Base-by-base conservation (phyloP, 2,329 filamentous ascomycete genomes). In the Elsinoe necatrix region DNA sequence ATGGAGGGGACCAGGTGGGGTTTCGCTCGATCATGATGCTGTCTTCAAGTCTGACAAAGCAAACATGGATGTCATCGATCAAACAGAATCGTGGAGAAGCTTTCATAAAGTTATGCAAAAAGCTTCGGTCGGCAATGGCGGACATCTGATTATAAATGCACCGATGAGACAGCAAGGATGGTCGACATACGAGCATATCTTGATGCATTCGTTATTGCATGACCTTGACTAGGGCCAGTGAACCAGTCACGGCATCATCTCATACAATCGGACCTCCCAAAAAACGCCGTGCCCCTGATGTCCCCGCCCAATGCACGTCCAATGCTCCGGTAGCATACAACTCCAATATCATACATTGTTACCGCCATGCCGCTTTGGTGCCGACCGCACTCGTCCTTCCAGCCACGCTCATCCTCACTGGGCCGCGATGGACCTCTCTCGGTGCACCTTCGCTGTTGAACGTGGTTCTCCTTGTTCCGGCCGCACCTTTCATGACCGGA, bases 401-500 rank as follows among this genome's bases (percentile, higher is more conserved):
- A 2, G 59, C 57, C 31, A 58, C 47, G 37, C 61, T 62, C 18
- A 60, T 57, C 45, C 60, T 58, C 3, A 51, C 55, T 2, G 54
- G 29, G 34, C 35, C 43, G 34, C 43, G 37, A 23, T 37, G 23
- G 18, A 31, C 54, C 43, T 59, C 58, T 16, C 41, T 55, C 23
- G 57, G 57, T 20, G 54, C 59, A n/a, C 57, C 55, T 16, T 57
- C 48, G 14, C 23, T 29, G 23, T 23, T 50, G 25, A 48, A 45
- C 61, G 63, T 63, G 21, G 58, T 67, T 63, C 72, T 66, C 2
- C 70, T 72, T 8, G 69, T 72, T 37, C 69, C 65, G 57, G 69
- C 70, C 4, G 70, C 74, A 37, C 69, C 69, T 66, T 85, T 86
- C 63, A 78, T 75, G 25, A 85, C 75, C 1, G 82, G 78, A 16